Conservation (phyloP, 768 basidiomycete genomes). For the Rubroboletus satanas region DNA sequence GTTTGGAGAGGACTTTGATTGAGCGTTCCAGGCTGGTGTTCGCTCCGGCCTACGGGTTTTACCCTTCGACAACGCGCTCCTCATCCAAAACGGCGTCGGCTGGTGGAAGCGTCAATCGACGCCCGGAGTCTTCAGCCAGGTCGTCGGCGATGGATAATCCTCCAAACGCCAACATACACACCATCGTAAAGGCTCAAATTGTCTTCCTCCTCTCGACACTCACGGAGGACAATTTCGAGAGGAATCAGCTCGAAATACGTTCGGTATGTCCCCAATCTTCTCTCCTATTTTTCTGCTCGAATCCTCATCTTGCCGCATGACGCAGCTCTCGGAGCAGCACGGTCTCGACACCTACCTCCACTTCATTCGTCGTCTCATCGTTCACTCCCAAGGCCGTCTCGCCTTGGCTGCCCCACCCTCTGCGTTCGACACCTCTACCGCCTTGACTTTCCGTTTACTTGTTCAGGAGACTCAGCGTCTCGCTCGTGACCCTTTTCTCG, state of each 20-base stretch:
- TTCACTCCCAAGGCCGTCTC: constrained; percentile 76
- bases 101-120: constrained; percentile 63
- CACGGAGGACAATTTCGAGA: constrained; percentile 94
- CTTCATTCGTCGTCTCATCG: constrained; percentile 93
- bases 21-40: constrained; percentile 30
- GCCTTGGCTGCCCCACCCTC: constrained; percentile 55
- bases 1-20: constrained; percentile 21
- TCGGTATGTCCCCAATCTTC: constrained; percentile 57
- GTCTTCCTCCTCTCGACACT: constrained; percentile 95
- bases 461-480: constrained; percentile 87
- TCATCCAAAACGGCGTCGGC: constrained; percentile 62
- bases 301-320: constrained; percentile 16
- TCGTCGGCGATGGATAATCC: constrained; percentile 82
- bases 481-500: constrained; percentile 84
- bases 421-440: constrained; percentile 68
- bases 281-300: constrained; percentile 3
- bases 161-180: constrained; percentile 81
- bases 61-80: constrained; percentile 29
- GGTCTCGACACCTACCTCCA: constrained; percentile 96
- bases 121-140: constrained; percentile 75
- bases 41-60: constrained; percentile 32
- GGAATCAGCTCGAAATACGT: constrained; percentile 91
- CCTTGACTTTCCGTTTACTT: constrained; percentile 79
- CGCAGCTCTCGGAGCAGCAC: constrained; percentile 92
- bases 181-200: constrained; percentile 95